Conservation (phyloP, 176 grass and related monocot genomes). For the Bothriochloa decipiens region DNA sequence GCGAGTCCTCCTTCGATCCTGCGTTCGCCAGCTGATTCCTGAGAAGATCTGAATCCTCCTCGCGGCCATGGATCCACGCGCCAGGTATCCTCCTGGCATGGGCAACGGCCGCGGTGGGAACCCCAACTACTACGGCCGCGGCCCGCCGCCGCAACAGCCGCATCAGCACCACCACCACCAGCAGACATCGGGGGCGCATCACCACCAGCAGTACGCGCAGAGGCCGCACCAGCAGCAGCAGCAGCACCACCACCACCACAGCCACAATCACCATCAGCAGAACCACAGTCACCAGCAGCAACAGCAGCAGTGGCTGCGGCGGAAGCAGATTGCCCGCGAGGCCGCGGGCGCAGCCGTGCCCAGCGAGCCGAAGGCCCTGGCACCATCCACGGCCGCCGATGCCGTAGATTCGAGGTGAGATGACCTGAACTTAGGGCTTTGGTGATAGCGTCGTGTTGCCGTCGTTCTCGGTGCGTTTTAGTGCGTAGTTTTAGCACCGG, state of each 20-base stretch:
- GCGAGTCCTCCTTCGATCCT: conserved; percentile 19
- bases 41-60: conserved; percentile 41
- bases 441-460: neutral
- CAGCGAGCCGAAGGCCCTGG: conserved; percentile 48
- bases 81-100: conserved; percentile 67
- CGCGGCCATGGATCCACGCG: conserved; percentile 60
- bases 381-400: conserved; percentile 29
- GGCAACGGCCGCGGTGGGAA: conserved; percentile 58
- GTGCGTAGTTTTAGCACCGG: conserved; percentile 4
- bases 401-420: conserved; percentile 65
- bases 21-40: conserved; percentile 5
- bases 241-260: neutral
- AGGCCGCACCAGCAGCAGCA: conserved; percentile 40
- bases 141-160: too few relatives aligned
- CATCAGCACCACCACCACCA: conserved; percentile 39
- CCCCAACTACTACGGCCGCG: too few relatives aligned
- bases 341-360: conserved; percentile 40
- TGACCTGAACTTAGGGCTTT: conserved; percentile 9
- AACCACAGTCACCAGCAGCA: conserved; percentile 43
- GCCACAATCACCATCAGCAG: conserved; percentile 37
- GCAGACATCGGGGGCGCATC: conserved; percentile 46
- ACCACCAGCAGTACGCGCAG: neutral
- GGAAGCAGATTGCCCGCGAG: conserved; percentile 13
- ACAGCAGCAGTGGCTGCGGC: too few relatives aligned
- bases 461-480: conserved; percentile 9